Conservation (phyloP, 306 rosid species). For the Casuarina glauca region DNA sequence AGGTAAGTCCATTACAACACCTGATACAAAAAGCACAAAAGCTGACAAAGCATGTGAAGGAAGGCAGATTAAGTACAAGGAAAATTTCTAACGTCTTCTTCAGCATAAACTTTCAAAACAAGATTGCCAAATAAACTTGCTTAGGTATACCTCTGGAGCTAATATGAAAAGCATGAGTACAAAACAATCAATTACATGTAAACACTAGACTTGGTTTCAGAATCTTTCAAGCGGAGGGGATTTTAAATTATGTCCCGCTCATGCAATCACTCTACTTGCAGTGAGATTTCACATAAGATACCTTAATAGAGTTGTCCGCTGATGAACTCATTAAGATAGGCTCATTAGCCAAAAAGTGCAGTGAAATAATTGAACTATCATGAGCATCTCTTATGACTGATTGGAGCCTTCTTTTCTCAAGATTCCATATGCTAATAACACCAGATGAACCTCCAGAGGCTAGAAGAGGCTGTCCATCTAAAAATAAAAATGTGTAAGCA, state of each 20-base stretch:
- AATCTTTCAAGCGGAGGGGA: neutral
- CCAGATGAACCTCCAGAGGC: slow-evolving; percentile 99
- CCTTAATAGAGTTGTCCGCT: slow-evolving; percentile 81
- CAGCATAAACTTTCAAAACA: neutral
- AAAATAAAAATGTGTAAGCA: slow-evolving; percentile 26
- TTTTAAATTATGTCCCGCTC: neutral
- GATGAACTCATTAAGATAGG: slow-evolving; percentile 95
- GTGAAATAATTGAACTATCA: slow-evolving; percentile 68
- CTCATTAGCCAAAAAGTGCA: slow-evolving; percentile 89
- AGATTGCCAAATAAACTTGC: neutral
- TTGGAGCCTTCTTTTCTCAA: slow-evolving; percentile 91
- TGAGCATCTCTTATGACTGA: slow-evolving; percentile 91
- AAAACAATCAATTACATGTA: neutral
- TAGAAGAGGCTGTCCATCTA: slow-evolving; percentile 94
- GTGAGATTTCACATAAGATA: neutral
- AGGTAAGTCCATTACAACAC: neutral
- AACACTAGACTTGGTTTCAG: neutral
- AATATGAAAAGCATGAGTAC: neutral
- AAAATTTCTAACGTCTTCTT: neutral
- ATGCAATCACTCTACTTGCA: neutral
- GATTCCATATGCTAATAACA: slow-evolving; percentile 95
- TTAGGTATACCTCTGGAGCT: neutral
- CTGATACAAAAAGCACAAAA: neutral
- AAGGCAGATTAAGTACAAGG: neutral
- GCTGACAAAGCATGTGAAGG: neutral